Evolutionary conservation across 805 yeast genomes (phyloP), one percentile per base, ranked within the genome.

Genomic region (Wickerhamiella brachini): DNA sequence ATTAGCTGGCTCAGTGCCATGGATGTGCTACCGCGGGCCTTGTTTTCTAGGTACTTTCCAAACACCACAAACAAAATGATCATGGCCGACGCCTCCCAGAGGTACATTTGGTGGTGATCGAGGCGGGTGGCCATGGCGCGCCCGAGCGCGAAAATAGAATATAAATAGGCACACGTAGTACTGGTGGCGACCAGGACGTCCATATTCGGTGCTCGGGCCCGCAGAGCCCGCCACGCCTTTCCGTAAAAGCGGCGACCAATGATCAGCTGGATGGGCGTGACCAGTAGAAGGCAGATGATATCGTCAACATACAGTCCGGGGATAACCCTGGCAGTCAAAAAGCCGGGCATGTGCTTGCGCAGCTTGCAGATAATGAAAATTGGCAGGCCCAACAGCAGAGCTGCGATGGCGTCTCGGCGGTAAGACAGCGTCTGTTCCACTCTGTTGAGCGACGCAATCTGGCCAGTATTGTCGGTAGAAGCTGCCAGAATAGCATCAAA

Each of bases 21-120:
- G 0, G 97, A 85, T 0, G 97, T 93, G 53, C 85, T 86, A 3
- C 97, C 95, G 62, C 93, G 87, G 1, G 98, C 97, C 56, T 76
- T 79, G 65, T 85, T 85, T 62, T 93, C 99, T 21, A 89, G 70
- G 76, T 85, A 84, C 67, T 93, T 90, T 2, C 99, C 99, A 45
- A 88, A 69, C 8, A 93, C 76, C 24, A 93, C 88, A 65, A 88
- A 93, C 5, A 81, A 69, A 48, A 90, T 74, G 43, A 93, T 72
- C 94, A 94, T 86, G 15, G 82, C 79, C 1, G 87, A 75, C 0
- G 97, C 88, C 53, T 87, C 97, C 70, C 93, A 89, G 37, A 88
- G 71, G 31, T 58, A 58, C 60, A 57, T 57, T 15, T 54, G 56
- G 45, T 55, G 61, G 10, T 42, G 18, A 17, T 46, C 46, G 41